A percentile compares a stretch with the other conserved stretches of the same genome.
Evolutionary conservation across 1,284 basidiomycete species (phyloP).

Genomic region (Lentinula novae-zelandiae): DNA sequence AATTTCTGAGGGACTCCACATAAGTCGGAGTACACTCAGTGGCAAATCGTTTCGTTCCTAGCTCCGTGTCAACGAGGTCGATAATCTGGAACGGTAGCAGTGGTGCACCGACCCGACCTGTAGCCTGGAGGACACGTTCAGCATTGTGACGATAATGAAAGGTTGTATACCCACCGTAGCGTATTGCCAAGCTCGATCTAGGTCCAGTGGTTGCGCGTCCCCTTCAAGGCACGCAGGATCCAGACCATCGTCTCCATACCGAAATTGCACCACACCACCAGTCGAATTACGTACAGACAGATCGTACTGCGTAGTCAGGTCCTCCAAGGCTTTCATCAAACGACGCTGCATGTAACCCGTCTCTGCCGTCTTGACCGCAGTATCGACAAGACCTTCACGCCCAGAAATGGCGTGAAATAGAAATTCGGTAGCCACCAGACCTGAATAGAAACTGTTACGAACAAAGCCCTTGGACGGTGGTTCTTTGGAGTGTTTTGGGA

Average conservation of each 20-base stretch:
- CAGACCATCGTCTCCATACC: slow-evolving; percentile 95
- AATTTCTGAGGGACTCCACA: slow-evolving; percentile 71
- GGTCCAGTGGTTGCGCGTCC: slow-evolving; percentile 90
- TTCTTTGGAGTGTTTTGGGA: slow-evolving; percentile 96
- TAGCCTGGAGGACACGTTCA: slow-evolving; percentile 43
- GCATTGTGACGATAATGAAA: background rate
- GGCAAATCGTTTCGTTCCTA: slow-evolving; percentile 59
- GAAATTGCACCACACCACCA: slow-evolving; percentile 97
- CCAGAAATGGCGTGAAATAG: slow-evolving; percentile 99
- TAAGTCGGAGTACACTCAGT: slow-evolving; percentile 77
- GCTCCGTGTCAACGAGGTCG: slow-evolving; percentile 66
- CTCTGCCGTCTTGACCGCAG: slow-evolving; percentile 99
- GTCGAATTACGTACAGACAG: slow-evolving; percentile 94
- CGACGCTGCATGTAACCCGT: slow-evolving; percentile 99
- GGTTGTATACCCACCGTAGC: slow-evolving; percentile 60
- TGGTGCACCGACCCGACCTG: slow-evolving; percentile 52
- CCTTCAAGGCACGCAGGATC: slow-evolving; percentile 96
- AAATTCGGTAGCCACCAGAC: slow-evolving; percentile 95
- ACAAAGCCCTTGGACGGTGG: slow-evolving; percentile 99
- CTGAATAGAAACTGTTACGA: slow-evolving; percentile 94
- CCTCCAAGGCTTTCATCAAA: slow-evolving; percentile 98
- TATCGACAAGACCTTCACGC: slow-evolving; percentile 98
- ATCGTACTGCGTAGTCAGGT: slow-evolving; percentile 96
- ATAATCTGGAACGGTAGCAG: slow-evolving; percentile 89
- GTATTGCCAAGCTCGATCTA: slow-evolving; percentile 86